Percentiles rank a stretch among this genome's conserved stretches.
phyloP scores from a whole-genome alignment of 805 yeast species.

The Zygosaccharomyces bisporus region DNA sequence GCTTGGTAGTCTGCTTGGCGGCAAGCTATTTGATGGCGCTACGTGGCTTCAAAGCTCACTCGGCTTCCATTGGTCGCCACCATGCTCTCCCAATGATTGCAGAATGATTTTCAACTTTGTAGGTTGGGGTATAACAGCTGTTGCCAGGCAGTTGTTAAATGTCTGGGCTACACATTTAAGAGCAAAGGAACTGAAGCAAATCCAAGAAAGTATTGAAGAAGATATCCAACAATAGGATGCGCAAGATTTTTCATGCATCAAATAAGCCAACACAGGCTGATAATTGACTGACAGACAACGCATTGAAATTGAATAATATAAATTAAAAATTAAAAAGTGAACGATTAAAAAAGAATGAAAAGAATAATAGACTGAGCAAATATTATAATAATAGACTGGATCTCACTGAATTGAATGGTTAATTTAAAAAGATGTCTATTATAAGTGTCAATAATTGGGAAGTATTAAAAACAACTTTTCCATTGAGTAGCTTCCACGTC shows the following conservation, averaged over 20 bases:
- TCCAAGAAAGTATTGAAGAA: constrained; percentile 12
- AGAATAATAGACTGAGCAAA: constrained; percentile 1
- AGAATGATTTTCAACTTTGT: constrained; percentile 25
- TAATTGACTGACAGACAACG: too few species aligned
- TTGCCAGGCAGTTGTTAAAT: constrained; percentile 18
- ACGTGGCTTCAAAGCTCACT: constrained; percentile 12
- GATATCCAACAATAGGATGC: too few species aligned
- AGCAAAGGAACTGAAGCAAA: constrained; percentile 20
- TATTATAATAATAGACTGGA: not conserved
- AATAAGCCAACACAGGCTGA: too few species aligned
- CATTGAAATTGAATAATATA: too few species aligned
- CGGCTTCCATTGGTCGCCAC: constrained; percentile 8
- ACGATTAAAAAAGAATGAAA: not conserved
- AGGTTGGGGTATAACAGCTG: constrained; percentile 25
- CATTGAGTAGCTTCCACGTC: constrained; percentile 56
- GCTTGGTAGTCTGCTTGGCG: constrained; percentile 18
- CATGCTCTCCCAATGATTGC: constrained; percentile 22
- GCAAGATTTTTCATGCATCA: too few species aligned
- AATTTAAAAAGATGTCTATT: constrained; percentile 55
- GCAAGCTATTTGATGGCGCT: constrained; percentile 10
- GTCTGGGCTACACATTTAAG: constrained; percentile 19
- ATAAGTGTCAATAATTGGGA: constrained; percentile 64
- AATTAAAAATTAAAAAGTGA: too few species aligned
- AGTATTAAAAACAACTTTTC: constrained; percentile 65
- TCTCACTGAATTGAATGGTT: too few species aligned